phyloP scores from a whole-genome alignment of 768 basidiomycete genomes.

The Tulasnella sp. region DNA sequence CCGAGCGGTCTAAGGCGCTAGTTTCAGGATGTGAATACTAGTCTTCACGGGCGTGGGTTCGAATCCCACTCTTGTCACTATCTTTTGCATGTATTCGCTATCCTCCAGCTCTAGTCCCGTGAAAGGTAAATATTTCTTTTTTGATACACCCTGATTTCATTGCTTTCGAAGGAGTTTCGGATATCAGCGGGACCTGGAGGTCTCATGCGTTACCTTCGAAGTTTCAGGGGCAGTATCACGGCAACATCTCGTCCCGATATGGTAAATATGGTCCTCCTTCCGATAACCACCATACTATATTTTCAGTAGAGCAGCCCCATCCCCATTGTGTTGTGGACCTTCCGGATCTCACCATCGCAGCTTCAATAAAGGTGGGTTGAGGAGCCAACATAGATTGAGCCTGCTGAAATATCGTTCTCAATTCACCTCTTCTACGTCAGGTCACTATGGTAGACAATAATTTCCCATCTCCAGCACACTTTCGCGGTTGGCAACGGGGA shows the following conservation, averaged over 20 bases:
- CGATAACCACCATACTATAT: background rate
- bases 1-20: constrained; percentile 89
- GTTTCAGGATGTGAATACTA: constrained; percentile 51
- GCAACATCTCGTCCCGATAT: background rate
- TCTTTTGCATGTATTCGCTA: background rate
- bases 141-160: no score
- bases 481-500: background rate
- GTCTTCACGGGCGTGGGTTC: constrained; percentile 27
- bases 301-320: background rate
- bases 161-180: no score
- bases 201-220: no score
- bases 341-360: background rate
- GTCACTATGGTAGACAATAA: background rate
- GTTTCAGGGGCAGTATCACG: background rate
- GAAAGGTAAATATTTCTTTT: no score
- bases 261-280: background rate
- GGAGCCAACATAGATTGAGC: background rate
- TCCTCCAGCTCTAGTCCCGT: no score
- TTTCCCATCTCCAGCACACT: background rate
- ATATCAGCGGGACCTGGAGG: no score
- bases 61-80: constrained; percentile 28
- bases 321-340: background rate
- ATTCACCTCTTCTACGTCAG: background rate
- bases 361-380: background rate
- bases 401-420: background rate